Evolutionary conservation across 2,329 filamentous ascomycete genomes (phyloP), one percentile per base, ranked within the genome.

Genomic region (Aureobasidium pullulans): DNA sequence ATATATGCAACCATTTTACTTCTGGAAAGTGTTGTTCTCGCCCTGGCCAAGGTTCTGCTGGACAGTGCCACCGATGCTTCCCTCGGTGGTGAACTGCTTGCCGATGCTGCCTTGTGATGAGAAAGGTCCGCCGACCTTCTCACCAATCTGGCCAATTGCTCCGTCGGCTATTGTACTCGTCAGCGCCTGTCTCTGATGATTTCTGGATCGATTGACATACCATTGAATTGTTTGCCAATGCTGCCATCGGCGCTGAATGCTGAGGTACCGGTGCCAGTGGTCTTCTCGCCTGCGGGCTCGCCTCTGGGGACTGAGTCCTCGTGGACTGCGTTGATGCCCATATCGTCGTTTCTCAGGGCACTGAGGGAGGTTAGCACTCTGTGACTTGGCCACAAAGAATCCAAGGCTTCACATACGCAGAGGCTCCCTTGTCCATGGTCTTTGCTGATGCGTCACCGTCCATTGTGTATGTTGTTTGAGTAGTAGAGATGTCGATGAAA

Each of bases 81-180:
- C 73, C 42, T 29, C 56, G 9, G 61, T 53, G 31, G 49, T 56
- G 50, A 56, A 56, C 13, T 68, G 65, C 3, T 74, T 70, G 15
- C 73, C 73, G 56, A 75, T 69, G 8, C 64, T 62, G 3, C 73
- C 73, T 28, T 71, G 54, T 32, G 66, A 67, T 32, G 69, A 66
- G 23, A 75, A 68, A 1, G 72, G 71, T 1, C 73, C 73, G 9
- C 73, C 73, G 19, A 75, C 54, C 61, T 70, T 71, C 61, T 75
- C 66, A 6, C 66, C 73, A 1, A 67, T 67, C 4, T 70, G 67
- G 6, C 73, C 72, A n/a, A 75, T 23, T 23, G 23, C 23, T 23
- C 23, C 23, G 3, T 71, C 66, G 8, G 69, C 68, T 69, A 28
- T 15, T 11, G 11, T 8, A 31, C 6, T 28, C 39, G 37, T 60